Conservation (phyloP, 768 basidiomycete genomes). For the Leucosporidium scottii region DNA sequence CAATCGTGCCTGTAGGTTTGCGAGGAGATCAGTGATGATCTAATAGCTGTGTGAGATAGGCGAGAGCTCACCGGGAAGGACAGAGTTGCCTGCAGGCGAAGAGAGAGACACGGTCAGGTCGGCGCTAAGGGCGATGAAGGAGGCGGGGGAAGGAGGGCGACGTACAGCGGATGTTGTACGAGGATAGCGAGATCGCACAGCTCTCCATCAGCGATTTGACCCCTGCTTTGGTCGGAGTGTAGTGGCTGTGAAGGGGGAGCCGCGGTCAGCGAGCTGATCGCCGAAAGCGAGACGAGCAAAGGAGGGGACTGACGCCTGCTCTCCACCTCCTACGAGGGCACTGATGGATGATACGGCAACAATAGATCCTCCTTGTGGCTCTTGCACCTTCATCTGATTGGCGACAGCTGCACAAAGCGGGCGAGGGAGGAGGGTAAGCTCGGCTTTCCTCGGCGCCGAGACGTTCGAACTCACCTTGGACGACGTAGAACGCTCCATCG, state of each 20-base stretch:
- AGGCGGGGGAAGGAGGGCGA: constrained; percentile 47
- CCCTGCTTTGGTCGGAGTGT: constrained; percentile 67
- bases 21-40: neutral
- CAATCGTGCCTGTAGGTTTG: constrained; percentile 54
- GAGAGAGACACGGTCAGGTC: neutral
- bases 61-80: constrained; percentile 50
- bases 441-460: neutral
- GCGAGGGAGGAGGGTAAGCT: neutral
- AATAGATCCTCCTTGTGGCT: constrained; percentile 64
- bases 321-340: constrained; percentile 66
- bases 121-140: constrained; percentile 58
- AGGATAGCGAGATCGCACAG: constrained; percentile 68
- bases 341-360: constrained; percentile 72
- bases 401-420: constrained; percentile 48
- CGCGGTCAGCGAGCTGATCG: neutral
- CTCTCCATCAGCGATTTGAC: constrained; percentile 58
- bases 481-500: constrained; percentile 62
- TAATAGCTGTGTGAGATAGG: neutral
- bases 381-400: constrained; percentile 64
- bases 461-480: neutral
- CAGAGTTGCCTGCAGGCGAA: constrained; percentile 47
- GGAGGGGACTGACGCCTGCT: constrained; percentile 51
- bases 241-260: constrained; percentile 48
- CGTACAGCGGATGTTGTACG: constrained; percentile 59
- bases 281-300: neutral